Percentiles rank a stretch among this genome's conserved stretches.
Conservation (phyloP, 768 basidiomycete genomes). For the Neoboletus magnificus region DNA sequence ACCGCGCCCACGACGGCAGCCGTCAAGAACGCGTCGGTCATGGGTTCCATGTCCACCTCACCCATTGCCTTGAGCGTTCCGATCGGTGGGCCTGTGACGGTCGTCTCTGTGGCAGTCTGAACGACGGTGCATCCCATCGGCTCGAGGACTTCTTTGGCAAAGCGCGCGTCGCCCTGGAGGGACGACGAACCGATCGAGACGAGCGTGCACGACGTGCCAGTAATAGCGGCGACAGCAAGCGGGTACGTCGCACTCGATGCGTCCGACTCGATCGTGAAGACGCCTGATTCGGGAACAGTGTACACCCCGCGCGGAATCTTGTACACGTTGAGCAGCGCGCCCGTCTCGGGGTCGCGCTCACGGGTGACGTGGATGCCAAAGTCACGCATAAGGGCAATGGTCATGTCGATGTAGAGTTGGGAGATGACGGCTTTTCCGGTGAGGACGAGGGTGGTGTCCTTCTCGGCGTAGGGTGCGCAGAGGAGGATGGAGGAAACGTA, state of each 20-base stretch:
- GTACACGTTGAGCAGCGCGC: conserved; percentile 74
- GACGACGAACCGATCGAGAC: conserved; percentile 86
- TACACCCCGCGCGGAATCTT: conserved; percentile 81
- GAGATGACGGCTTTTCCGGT: conserved; percentile 95
- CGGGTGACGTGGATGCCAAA: conserved; percentile 82
- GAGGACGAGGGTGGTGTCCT: conserved; percentile 85
- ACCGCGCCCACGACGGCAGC: conserved; percentile 92
- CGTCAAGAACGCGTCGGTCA: conserved; percentile 99
- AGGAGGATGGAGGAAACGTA: conserved; percentile 97
- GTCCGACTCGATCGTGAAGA: conserved; percentile 92
- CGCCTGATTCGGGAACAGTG: conserved; percentile 55
- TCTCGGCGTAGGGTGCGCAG: conserved; percentile 87
- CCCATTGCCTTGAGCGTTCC: conserved; percentile 61
- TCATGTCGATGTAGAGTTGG: conserved; percentile 99
- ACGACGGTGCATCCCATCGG: conserved; percentile 92
- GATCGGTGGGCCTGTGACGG: conserved; percentile 87
- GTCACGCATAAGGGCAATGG: conserved; percentile 93
- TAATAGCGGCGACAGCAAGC: conserved; percentile 94
- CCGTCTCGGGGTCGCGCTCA: conserved; percentile 54
- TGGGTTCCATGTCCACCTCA: conserved; percentile 95
- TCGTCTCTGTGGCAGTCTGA: conserved; percentile 86
- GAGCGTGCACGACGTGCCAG: conserved; percentile 94
- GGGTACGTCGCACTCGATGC: conserved; percentile 97
- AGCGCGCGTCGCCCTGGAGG: conserved; percentile 95
- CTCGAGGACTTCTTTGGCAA: conserved; percentile 89